phyloP scores from a whole-genome alignment of 345 rosid genomes.

The Brassica incana region DNA sequence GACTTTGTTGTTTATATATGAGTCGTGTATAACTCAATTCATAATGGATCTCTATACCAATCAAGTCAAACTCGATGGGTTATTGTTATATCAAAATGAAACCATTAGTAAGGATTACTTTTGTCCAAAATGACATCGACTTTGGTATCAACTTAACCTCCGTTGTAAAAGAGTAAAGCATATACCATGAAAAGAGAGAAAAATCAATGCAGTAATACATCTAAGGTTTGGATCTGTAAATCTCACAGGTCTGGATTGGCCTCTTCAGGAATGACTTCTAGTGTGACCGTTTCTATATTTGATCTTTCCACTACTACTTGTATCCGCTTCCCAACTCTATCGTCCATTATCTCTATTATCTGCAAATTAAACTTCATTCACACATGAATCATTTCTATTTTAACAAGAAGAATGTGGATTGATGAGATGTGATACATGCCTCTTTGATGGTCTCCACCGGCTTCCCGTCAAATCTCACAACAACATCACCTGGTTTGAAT shows the following conservation, averaged over 20 bases:
- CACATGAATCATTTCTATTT: neutral
- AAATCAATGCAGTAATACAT: neutral
- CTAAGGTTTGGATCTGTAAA: neutral
- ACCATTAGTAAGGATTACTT: neutral
- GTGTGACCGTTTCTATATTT: slow-evolving; percentile 39
- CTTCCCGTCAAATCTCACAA: slow-evolving; percentile 68
- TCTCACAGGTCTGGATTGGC: slow-evolving; percentile 59
- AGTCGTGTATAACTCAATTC: neutral
- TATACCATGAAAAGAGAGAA: neutral
- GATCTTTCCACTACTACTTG: slow-evolving; percentile 65
- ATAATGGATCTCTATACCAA: neutral
- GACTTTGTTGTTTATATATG: neutral
- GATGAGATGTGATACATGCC: slow-evolving; percentile 41
- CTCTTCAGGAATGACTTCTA: slow-evolving; percentile 78
- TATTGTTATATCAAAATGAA: neutral
- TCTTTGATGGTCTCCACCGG: slow-evolving; percentile 74
- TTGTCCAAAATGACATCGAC: neutral
- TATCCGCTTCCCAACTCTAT: slow-evolving; percentile 56
- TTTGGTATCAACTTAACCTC: neutral
- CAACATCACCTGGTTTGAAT: slow-evolving; percentile 81
- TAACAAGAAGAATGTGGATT: neutral
- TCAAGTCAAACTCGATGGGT: neutral
- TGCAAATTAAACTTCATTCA: slow-evolving; percentile 32
- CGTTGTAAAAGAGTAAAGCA: neutral
- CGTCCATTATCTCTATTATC: slow-evolving; percentile 74